Evolutionary conservation across 2,329 filamentous ascomycete species (phyloP), one percentile per base, ranked within the genome.

Genomic region (Mycosphaerelloides madeirae): DNA sequence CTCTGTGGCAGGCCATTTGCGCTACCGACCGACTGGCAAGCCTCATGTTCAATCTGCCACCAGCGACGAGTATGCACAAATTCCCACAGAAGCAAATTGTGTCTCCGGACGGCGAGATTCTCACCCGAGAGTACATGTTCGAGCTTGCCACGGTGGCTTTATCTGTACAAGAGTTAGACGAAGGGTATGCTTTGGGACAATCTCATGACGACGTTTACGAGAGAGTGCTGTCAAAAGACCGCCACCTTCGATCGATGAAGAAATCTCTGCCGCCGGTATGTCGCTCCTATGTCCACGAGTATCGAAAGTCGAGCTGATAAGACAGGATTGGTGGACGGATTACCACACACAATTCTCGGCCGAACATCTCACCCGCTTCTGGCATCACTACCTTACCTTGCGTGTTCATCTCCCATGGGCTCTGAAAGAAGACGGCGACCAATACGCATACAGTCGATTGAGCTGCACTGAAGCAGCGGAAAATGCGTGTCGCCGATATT

Each of bases 1-100:
- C 59, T 33, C 39, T 66, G 1, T 67, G 65, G 65, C 53, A 62
- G 18, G 53, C 57, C 3, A 54, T 67, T 4, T 66, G 62, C 44
- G 54, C 56, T 11, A 48, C 59, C 2, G 64, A 68, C 15, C 50
- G 65, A 29, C 40, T 69, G 3, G 39, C 52, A 2, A 59, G 59
- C 1, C 62, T 65, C 57, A 50, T 66, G 15, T 56, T 65, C 35
- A 68, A 68, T 44, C 45, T 68, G 5, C 66, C 66, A 11, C 52
- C 62, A n/a, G 59, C 54, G 12, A 67, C 64, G 7, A 48, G 42
- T 31, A 55, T 45, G 19, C 54, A 54, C 38, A 43, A 32, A 31
- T 51, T 53, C 14, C 55, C 52, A 16, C 41, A 41, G 13, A 43
- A 43, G 38, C 38, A 39, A 6, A 31, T 57, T 18, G 18, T 60